Evolutionary conservation across 306 rosid species (phyloP).

Genomic region (Castanopsis chinensis): DNA sequence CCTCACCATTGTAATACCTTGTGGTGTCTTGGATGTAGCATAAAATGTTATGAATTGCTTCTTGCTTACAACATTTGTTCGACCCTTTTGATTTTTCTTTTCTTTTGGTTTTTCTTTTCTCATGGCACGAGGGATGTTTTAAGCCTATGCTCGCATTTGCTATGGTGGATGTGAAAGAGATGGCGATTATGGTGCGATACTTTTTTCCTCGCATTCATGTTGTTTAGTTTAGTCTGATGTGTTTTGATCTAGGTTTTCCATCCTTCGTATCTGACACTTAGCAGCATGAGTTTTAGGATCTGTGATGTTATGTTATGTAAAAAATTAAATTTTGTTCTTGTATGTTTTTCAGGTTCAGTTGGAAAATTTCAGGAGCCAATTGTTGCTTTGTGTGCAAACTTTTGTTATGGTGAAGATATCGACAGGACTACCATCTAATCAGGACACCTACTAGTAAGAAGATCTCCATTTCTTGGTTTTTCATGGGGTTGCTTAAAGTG

Average conservation of each 20-base stretch:
- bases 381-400: neutral
- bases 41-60: conserved; percentile 19
- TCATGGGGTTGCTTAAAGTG: conserved; percentile 6
- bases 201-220: conserved; percentile 22
- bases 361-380: conserved; percentile 20
- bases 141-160: conserved; percentile 40
- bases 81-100: conserved; percentile 36
- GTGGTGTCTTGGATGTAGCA: conserved; percentile 12
- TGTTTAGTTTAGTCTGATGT: conserved; percentile 15
- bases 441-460: neutral
- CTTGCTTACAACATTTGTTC: conserved; percentile 17
- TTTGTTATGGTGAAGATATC: neutral
- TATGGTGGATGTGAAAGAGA: conserved; percentile 22
- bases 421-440: neutral
- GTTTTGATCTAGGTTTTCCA: neutral
- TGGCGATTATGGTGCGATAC: conserved; percentile 31
- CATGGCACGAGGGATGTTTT: conserved; percentile 45
- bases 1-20: neutral
- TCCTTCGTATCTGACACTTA: neutral
- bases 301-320: neutral
- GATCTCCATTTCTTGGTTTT: conserved; percentile 6
- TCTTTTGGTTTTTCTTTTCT: conserved; percentile 31
- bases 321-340: neutral
- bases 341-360: conserved; percentile 13
- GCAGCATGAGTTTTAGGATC: conserved; percentile 5